Percentiles rank a stretch among this genome's conserved stretches.
Conservation (phyloP, 164 flowering plant species). For the Nelumbo lutea region DNA sequence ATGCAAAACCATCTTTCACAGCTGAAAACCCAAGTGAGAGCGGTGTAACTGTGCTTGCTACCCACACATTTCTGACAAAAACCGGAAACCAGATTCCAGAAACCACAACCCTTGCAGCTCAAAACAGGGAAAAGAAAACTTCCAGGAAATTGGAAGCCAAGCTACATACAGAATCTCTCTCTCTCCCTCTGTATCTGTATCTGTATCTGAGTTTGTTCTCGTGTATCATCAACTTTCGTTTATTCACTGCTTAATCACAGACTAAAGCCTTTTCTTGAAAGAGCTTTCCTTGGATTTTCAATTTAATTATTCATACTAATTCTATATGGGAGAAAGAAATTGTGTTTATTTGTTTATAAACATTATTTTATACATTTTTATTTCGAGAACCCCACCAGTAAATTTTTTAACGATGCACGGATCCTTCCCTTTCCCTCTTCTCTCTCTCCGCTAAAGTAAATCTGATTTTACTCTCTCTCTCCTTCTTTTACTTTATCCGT, state of each 20-base stretch:
- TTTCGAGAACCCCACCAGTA: not conserved
- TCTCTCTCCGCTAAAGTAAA: not conserved
- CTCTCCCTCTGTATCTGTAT: not conserved
- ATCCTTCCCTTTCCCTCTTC: not conserved
- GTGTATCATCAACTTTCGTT: not conserved
- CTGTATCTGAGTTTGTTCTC: too few species aligned
- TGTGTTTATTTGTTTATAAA: not conserved
- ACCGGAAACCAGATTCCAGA: slow-evolving; percentile 13
- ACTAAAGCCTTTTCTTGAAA: not conserved
- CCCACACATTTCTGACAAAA: slow-evolving; percentile 15
- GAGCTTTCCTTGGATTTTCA: not conserved
- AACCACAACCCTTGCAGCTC: not conserved
- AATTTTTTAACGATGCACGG: not conserved
- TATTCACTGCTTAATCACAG: not conserved
- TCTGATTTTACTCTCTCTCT: not conserved
- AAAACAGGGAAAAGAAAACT: not conserved
- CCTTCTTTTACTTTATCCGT: not conserved
- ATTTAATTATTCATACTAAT: not conserved
- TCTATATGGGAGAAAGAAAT: not conserved
- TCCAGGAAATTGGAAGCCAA: not conserved
- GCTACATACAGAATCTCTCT: not conserved
- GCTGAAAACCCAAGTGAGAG: not conserved
- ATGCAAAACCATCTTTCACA: slow-evolving; percentile 9
- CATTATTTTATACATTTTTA: too few species aligned
- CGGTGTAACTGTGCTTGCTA: slow-evolving; percentile 1